Base-by-base conservation (phyloP, 805 yeast species). In the Yarrowia osloensis region DNA sequence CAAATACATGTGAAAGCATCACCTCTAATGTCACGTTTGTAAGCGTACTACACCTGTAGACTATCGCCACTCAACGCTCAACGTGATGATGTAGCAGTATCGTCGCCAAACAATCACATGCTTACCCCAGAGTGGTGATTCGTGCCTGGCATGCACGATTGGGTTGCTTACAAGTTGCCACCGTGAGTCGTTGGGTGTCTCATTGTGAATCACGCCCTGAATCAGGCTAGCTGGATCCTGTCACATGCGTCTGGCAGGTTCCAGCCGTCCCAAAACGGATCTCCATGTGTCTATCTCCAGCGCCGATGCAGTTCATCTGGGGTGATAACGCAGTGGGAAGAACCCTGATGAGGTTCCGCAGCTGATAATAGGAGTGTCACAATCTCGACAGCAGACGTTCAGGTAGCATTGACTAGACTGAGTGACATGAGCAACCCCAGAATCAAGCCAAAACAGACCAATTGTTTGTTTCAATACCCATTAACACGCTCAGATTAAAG, bases 151-250 rank as follows among this genome's bases (percentile, higher is more conserved):
- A 49, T 49, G 37, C 31, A 26, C 57, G 40, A 31, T 50, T 50
- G 57, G 24, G 57, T 50, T 50, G 57, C 54, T 17, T 29, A 11
- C 22, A 22, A 7, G 33, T 49, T n/a, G 57, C 57, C 57, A 50
- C 57, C 40, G 26, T 31, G 39, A 33, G 37, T 28, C 29, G 40
- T 33, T 31, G 40, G 26, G 40, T 50, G 40, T 50, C 57, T 31
- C 39, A 50, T 6, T 13, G 21, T 33, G 57, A 50, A 50, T 33
- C 57, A 50, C 28, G 57, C 57, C 57, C 57, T 50, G 57, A 50
- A 50, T 50, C 57, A 50, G 29, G 12, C 40, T 29, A 17, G 26
- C 9, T 44, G 50, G 33, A 3, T 13, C 55, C 15, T 31, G 37
- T 50, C 57, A 50, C 57, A 50, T 50, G 57, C 55, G 50, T 26